Conservation (phyloP, 257 asterid genomes). For the Rehmannia glutinosa region DNA sequence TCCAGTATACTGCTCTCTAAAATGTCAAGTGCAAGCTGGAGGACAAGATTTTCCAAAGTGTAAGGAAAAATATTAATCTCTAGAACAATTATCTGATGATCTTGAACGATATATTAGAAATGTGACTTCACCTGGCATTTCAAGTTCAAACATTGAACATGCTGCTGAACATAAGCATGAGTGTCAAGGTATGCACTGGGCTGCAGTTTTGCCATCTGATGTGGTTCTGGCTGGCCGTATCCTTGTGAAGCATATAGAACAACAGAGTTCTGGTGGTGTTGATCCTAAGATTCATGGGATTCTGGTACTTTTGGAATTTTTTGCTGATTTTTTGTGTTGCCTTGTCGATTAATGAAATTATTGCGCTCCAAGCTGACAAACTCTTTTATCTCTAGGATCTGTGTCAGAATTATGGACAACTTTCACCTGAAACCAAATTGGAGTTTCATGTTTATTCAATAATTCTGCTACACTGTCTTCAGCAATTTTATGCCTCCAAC, state of each 20-base stretch:
- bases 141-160: conserved; percentile 28
- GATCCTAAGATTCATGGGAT: conserved; percentile 30
- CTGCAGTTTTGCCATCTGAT: conserved; percentile 80
- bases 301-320: conserved; percentile 35
- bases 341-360: conserved; percentile 9
- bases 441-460: conserved; percentile 81
- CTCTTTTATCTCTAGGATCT: conserved; percentile 57
- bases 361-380: conserved; percentile 26
- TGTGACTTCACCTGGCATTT: conserved; percentile 33
- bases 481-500: conserved; percentile 39
- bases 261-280: conserved; percentile 31
- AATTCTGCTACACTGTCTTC: conserved; percentile 70
- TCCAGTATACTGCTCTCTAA: conserved; percentile 72
- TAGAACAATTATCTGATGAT: conserved; percentile 50
- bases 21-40: conserved; percentile 75
- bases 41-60: conserved; percentile 32
- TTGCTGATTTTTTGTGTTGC: conserved; percentile 5
- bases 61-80: conserved; percentile 18
- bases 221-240: conserved; percentile 89
- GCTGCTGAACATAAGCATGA: conserved; percentile 78
- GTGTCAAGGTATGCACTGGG: conserved; percentile 84
- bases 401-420: conserved; percentile 67
- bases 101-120: conserved; percentile 44
- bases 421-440: conserved; percentile 65
- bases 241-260: conserved; percentile 53